A percentile compares a stretch with the other conserved stretches of the same genome.
Conservation (phyloP, 1,284 basidiomycete species). For the Heterobasidion irregulare region DNA sequence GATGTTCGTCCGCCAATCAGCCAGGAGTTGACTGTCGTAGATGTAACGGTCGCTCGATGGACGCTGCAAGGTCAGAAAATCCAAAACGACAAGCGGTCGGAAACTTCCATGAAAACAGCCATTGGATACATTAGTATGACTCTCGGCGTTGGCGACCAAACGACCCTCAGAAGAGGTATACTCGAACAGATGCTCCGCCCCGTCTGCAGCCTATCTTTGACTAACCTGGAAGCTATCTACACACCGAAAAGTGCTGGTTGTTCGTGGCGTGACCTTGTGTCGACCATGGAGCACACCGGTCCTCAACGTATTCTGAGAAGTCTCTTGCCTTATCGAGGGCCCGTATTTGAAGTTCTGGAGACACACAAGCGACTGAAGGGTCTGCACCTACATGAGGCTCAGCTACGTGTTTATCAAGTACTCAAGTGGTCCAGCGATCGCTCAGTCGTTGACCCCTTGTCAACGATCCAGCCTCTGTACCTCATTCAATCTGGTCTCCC, state of each 20-base stretch:
- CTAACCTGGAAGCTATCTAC: neutral
- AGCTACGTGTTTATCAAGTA: conserved; percentile 34
- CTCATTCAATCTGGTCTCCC: conserved; percentile 68
- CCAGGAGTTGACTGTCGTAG: neutral
- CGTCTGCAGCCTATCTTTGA: neutral
- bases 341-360: conserved; percentile 1
- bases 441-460: conserved; percentile 62
- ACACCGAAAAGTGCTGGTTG: neutral
- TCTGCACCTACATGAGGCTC: conserved; percentile 6
- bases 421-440: conserved; percentile 39
- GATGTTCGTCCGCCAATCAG: neutral
- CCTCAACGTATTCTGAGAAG: conserved; percentile 3
- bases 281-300: conserved; percentile 6
- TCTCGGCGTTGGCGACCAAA: neutral
- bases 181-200: neutral
- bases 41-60: neutral
- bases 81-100: neutral
- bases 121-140: neutral
- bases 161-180: neutral
- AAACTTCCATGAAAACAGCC: neutral
- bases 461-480: conserved; percentile 73
- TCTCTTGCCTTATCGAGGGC: conserved; percentile 2
- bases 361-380: neutral
- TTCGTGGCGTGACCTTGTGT: conserved; percentile 5
- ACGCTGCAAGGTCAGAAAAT: neutral